These are phyloP conservation scores for Betula pendula DNA, from an alignment of 306 rosid species.

Conservation along the genomic window DNA sequence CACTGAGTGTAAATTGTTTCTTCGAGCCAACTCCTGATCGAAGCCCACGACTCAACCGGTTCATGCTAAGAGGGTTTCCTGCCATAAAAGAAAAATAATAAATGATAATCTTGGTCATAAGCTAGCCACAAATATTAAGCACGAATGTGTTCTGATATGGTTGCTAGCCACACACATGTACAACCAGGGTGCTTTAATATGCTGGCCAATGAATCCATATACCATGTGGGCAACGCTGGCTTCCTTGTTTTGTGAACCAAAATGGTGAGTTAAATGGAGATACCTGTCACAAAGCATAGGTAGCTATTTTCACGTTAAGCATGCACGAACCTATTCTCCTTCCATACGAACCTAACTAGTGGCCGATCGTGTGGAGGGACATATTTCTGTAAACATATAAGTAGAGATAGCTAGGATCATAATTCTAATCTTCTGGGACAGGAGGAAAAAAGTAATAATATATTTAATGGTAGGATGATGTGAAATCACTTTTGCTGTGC, in stretches of 20 bases:
- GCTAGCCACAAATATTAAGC: too few species aligned
- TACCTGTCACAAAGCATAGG: neutral
- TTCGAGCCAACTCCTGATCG: too few species aligned
- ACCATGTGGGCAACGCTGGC: neutral
- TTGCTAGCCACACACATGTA: neutral
- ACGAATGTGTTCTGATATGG: too few species aligned
- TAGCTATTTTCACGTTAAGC: too few species aligned
- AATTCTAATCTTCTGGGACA: slow-evolving; percentile 4
- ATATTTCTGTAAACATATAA: too few species aligned
- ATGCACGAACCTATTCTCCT: neutral
- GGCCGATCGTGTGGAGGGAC: neutral
- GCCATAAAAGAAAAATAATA: too few species aligned
- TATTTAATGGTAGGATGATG: neutral
- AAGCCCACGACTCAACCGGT: too few species aligned
- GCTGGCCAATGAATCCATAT: neutral
- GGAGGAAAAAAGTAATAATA: neutral
- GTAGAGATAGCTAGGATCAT: neutral
- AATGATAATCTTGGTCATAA: too few species aligned
- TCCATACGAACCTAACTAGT: neutral
- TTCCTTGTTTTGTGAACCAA: neutral
- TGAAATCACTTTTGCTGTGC: slow-evolving; percentile 24
- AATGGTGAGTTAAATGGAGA: neutral
- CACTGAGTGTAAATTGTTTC: too few species aligned
- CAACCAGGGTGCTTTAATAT: neutral
- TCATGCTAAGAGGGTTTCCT: too few species aligned